Conservation (phyloP, 768 basidiomycete species). For the Rhodotorula babjevae region DNA sequence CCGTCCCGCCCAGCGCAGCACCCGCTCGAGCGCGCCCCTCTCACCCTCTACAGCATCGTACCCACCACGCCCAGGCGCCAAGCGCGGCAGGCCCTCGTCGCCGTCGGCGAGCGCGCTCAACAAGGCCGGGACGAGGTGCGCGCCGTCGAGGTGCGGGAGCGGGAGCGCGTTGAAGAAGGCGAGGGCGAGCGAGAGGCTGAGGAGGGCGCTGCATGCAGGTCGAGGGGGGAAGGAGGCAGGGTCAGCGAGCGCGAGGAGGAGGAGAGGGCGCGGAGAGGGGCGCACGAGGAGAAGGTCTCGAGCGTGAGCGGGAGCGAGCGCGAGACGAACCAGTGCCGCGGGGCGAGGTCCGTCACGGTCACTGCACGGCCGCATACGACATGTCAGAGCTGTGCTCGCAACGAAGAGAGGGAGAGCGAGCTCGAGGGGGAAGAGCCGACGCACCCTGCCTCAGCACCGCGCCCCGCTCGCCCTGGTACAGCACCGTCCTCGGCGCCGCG, state of each 20-base stretch:
- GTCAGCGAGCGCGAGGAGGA: too few species aligned
- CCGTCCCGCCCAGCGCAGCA: not conserved
- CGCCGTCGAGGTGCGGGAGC: slow-evolving; percentile 28
- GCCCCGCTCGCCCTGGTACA: slow-evolving; percentile 54
- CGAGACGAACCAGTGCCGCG: slow-evolving; percentile 55
- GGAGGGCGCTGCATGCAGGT: not conserved
- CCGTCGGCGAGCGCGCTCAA: not conserved
- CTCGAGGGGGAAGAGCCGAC: slow-evolving; percentile 9
- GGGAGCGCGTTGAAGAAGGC: slow-evolving; percentile 33
- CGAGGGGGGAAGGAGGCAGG: too few species aligned
- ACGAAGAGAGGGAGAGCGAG: not conserved
- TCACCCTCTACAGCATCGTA: not conserved
- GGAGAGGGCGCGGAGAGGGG: not conserved
- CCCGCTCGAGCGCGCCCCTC: not conserved
- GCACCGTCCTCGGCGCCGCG: slow-evolving; percentile 59
- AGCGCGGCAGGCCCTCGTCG: not conserved
- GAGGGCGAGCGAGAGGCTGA: slow-evolving; percentile 17
- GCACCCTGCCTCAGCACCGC: not conserved
- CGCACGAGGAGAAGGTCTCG: slow-evolving; percentile 11
- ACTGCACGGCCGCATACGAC: not conserved
- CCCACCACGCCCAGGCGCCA: not conserved
- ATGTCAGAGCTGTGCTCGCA: too few species aligned
- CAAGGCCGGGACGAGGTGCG: slow-evolving; percentile 16
- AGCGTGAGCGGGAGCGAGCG: slow-evolving; percentile 57
- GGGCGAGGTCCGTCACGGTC: not conserved